phyloP scores from a whole-genome alignment of 23 red algal species.

The Cyanidioschyzon merolae region DNA sequence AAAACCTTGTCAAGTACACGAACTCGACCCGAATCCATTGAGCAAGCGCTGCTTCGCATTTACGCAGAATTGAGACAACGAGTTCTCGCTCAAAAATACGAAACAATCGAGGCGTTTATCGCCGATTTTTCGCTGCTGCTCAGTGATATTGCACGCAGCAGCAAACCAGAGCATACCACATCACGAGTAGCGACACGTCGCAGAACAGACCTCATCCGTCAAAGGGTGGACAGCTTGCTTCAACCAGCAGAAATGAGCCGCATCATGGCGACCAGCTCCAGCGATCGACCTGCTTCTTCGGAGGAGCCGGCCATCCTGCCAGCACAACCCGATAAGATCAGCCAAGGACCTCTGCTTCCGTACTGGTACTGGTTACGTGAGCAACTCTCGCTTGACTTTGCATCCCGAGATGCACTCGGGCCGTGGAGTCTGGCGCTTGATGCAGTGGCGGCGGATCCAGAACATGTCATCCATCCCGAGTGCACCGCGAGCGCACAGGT shows the following conservation, averaged over 20 bases:
- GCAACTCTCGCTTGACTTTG: background rate
- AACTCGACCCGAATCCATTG: background rate
- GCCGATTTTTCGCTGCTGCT: constrained; percentile 1
- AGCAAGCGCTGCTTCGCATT: background rate
- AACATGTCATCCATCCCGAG: background rate
- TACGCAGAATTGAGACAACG: background rate
- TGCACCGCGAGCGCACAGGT: background rate
- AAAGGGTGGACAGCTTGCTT: background rate
- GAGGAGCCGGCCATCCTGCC: background rate
- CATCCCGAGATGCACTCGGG: background rate
- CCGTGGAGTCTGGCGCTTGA: background rate
- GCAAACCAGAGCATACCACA: background rate
- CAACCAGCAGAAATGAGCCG: background rate
- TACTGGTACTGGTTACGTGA: background rate
- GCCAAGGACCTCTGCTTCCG: background rate
- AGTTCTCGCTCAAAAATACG: background rate
- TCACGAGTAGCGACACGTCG: background rate
- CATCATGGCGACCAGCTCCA: background rate
- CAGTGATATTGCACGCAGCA: background rate
- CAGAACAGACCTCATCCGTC: background rate
- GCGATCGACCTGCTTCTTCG: background rate
- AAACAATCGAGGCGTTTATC: background rate
- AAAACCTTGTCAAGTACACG: background rate
- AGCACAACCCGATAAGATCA: background rate
- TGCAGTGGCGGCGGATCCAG: background rate